Percentiles rank a stretch among this genome's conserved stretches.
Evolutionary conservation across 331 rosid species (phyloP).

Genomic region (Telfairia occidentalis): DNA sequence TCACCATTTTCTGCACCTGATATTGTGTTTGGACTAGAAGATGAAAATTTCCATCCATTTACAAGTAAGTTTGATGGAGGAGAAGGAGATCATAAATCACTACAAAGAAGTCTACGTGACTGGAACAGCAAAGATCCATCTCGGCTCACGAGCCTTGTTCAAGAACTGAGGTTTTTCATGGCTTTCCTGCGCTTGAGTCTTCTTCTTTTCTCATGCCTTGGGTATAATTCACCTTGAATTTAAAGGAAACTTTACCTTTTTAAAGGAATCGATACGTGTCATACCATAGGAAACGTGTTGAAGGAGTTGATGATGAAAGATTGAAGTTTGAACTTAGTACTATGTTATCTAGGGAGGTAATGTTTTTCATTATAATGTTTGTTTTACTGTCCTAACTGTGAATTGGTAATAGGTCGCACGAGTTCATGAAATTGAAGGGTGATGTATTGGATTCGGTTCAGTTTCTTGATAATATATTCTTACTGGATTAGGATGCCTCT

Average conservation of each 20-base stretch:
- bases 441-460: neutral
- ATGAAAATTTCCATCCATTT: conserved; percentile 60
- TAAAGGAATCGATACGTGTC: conserved; percentile 57
- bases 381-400: neutral
- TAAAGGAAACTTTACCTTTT: neutral
- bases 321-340: conserved; percentile 88
- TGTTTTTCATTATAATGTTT: neutral
- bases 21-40: conserved; percentile 70
- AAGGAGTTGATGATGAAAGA: conserved; percentile 73
- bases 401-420: neutral
- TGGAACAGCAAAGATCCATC: conserved; percentile 61
- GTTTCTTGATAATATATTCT: conserved; percentile 1
- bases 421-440: neutral
- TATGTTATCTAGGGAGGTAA: conserved; percentile 72
- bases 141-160: conserved; percentile 53
- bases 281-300: conserved; percentile 75
- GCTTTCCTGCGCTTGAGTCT: neutral
- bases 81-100: conserved; percentile 18
- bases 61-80: conserved; percentile 24
- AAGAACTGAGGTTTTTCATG: conserved; percentile 46
- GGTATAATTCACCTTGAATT: neutral
- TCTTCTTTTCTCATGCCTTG: conserved; percentile 3
- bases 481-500: neutral
- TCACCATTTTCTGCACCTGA: conserved; percentile 68
- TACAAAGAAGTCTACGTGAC: conserved; percentile 29